These are phyloP conservation scores for Epicoccum nigrum DNA, from an alignment of 2,329 filamentous ascomycete genomes.

Conservation along the genomic window DNA sequence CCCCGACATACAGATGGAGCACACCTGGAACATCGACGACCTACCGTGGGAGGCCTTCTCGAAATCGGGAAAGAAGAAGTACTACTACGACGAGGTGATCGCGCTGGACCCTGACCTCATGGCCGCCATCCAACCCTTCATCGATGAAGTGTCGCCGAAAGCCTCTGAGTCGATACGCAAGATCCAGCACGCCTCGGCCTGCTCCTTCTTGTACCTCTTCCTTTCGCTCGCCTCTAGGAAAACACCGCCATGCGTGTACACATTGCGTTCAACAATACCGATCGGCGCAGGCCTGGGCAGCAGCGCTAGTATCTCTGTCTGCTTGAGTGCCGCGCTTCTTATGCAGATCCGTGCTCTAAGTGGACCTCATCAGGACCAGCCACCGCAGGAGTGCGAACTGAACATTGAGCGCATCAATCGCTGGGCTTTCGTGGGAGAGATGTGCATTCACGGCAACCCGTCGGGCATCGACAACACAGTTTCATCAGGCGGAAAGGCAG, in stretches of 20 bases:
- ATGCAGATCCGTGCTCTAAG: conserved; percentile 87
- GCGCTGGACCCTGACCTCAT: conserved; percentile 82
- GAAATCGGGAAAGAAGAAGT: conserved; percentile 84
- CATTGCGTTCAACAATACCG: conserved; percentile 89
- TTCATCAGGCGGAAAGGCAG: conserved; percentile 88
- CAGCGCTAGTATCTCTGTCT: conserved; percentile 93
- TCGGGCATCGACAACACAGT: conserved; percentile 98
- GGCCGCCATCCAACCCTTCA: conserved; percentile 78
- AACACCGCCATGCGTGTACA: conserved; percentile 84
- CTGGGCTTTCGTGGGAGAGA: conserved; percentile 96
- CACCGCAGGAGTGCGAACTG: conserved; percentile 80
- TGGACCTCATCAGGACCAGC: conserved; percentile 91
- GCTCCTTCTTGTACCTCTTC: conserved; percentile 90
- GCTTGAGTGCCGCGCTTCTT: conserved; percentile 81
- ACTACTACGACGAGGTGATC: conserved; percentile 85
- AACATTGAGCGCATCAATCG: conserved; percentile 96
- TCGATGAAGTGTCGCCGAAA: conserved; percentile 70
- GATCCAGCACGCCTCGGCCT: conserved; percentile 81
- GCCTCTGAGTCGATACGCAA: conserved; percentile 76
- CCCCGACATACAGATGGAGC: conserved; percentile 84
- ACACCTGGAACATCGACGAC: conserved; percentile 93
- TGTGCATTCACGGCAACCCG: conserved; percentile 97
- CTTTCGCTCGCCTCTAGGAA: conserved; percentile 81
- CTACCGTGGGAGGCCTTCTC: conserved; percentile 87
- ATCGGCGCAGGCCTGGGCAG: conserved; percentile 90